phyloP scores from a whole-genome alignment of 345 rosid genomes.

The Gossypium ekmanianum region DNA sequence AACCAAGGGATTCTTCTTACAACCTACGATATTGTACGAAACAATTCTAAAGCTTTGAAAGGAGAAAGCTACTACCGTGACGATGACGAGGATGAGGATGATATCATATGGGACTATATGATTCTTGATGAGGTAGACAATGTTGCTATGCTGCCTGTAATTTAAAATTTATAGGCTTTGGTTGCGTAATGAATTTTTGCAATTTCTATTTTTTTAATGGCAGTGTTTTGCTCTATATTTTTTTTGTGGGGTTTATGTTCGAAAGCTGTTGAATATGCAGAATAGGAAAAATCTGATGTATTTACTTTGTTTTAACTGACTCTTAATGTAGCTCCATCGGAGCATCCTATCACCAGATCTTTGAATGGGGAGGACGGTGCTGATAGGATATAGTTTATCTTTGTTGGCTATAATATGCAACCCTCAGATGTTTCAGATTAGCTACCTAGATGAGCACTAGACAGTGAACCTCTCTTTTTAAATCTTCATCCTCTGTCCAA shows the following conservation, averaged over 20 bases:
- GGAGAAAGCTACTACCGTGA: conserved; percentile 45
- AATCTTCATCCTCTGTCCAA: too few species aligned
- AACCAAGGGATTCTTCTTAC: conserved; percentile 86
- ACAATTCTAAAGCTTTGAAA: conserved; percentile 66
- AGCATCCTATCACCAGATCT: not conserved
- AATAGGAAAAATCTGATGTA: not conserved
- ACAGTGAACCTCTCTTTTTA: too few species aligned
- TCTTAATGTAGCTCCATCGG: not conserved
- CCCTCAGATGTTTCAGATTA: not conserved
- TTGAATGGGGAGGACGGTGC: not conserved
- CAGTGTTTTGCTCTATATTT: not conserved
- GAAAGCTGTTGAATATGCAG: not conserved
- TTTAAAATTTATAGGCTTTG: not conserved
- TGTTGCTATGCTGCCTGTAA: not conserved
- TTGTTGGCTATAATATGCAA: not conserved
- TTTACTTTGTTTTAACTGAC: not conserved
- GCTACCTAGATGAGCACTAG: too few species aligned
- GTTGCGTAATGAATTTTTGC: not conserved
- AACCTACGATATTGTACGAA: conserved; percentile 90
- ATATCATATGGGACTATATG: conserved; percentile 84
- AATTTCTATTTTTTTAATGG: not conserved
- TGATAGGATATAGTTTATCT: not conserved
- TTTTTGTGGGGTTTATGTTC: not conserved
- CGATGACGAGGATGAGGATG: conserved; percentile 50
- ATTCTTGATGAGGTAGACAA: conserved; percentile 85